Conservation (phyloP, 371 early-diverging fungal genomes). For the Zancudomyces culisetae region DNA sequence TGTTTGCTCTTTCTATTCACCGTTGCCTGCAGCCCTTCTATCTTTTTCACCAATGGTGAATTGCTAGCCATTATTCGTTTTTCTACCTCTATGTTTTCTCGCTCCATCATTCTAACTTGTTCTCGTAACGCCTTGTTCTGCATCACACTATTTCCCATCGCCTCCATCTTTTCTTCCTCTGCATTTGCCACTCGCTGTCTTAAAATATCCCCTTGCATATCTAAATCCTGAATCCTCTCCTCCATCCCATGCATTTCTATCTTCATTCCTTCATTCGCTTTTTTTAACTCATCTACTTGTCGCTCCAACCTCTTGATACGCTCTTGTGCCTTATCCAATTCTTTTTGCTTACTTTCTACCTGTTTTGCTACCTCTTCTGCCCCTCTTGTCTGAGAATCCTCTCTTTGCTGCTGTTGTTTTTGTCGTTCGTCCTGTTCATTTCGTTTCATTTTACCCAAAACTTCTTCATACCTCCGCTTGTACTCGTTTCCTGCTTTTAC, state of each 20-base stretch:
- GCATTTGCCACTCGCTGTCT: too few relatives aligned
- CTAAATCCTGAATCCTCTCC: neutral
- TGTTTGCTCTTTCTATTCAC: neutral
- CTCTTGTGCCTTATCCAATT: neutral
- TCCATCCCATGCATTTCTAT: neutral
- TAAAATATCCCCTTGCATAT: too few relatives aligned
- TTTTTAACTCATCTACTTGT: neutral
- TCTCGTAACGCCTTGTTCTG: neutral
- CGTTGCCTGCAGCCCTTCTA: neutral
- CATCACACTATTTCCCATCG: neutral
- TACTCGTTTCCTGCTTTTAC: constrained; percentile 2
- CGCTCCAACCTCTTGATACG: neutral
- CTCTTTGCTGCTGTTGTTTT: too few relatives aligned
- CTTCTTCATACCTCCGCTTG: constrained; percentile 1
- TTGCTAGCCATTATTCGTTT: neutral
- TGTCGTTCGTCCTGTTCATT: too few relatives aligned
- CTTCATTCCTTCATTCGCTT: neutral
- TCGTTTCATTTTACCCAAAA: neutral
- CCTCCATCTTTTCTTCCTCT: neutral
- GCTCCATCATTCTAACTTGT: neutral
- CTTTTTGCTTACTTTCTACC: neutral
- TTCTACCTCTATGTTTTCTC: neutral
- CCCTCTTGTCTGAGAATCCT: too few relatives aligned
- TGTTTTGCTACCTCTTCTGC: too few relatives aligned
- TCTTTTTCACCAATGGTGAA: constrained; percentile 2